Evolutionary conservation across 768 basidiomycete genomes (phyloP), one percentile per base, ranked within the genome.

Genomic region (Russula abietina): DNA sequence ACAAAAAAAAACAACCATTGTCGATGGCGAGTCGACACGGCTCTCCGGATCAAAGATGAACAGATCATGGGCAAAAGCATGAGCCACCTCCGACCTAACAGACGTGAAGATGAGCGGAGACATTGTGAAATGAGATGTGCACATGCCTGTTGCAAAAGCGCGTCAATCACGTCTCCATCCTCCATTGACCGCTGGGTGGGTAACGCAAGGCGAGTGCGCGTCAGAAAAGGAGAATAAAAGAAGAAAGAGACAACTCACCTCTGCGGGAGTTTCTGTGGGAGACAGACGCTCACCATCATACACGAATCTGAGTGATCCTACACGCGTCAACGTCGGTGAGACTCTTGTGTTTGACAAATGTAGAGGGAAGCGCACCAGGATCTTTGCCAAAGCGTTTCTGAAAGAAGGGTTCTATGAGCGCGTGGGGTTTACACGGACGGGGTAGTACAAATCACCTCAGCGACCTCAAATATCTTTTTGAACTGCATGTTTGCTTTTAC

Each of bases 401-500:
- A 11, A 4, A 11, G 10, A 36, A 2, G 36, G 4, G 24, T 5
- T 24, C 32, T 4, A 10, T 45, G 30, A 45, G 57, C 19, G 39
- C 22, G 39, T 7, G 32, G 1, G 28, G 32, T 36, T n/a, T 3
- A 33, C 24, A 10, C 3, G n/a, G 28, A 54, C 24, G 19, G 14
- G 41, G 22, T 0, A n/a, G 12, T 2, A 48, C 62, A 45, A 17
- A n/a, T 11, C 22, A 66, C 65, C 62, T 66, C 65, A 22, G 65
- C 65, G 1, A 65, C 65, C 16, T 66, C 65, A 24, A 66, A 66
- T 12, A 64, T 66, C 9, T 66, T 66, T 55, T 60, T 66, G 30
- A 66, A 66, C 10, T 48, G 65, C 65, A 66, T 66, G 45, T 60
- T 66, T 16, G 65, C 65, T n/a, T 66, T 66, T 22, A 66, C 65